Evolutionary conservation across 495 filamentous ascomycete genomes (phyloP).

Genomic region (Penicillium fimorum): DNA sequence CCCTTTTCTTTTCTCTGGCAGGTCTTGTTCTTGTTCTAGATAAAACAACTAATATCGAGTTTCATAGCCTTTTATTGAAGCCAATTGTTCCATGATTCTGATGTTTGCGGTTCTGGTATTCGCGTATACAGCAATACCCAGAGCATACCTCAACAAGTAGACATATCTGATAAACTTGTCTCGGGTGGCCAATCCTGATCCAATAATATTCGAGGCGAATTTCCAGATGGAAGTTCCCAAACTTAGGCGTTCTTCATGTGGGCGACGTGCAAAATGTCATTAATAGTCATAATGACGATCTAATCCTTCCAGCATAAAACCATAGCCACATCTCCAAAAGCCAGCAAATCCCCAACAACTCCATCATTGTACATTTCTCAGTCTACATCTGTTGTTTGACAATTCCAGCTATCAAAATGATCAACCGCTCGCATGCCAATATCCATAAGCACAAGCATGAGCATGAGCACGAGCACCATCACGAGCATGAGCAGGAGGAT

Average conservation of each 20-base stretch:
- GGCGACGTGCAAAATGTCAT: constrained; percentile 4
- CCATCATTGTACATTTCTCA: not conserved
- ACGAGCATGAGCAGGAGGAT: not conserved
- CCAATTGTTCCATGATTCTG: not conserved
- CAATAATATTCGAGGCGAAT: not conserved
- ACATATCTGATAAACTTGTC: not conserved
- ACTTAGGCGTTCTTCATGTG: not conserved
- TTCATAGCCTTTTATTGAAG: not conserved
- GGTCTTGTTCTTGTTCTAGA: not conserved
- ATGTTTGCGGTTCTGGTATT: too few species aligned
- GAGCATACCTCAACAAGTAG: not conserved
- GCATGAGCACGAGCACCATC: not conserved
- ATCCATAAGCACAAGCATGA: not conserved
- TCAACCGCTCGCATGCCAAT: not conserved
- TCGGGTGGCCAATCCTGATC: not conserved
- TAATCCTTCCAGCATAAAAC: not conserved
- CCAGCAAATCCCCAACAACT: not conserved
- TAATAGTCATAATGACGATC: constrained; percentile 8
- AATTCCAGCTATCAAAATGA: not conserved
- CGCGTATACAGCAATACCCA: not conserved
- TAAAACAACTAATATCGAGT: not conserved
- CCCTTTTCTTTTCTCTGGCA: not conserved
- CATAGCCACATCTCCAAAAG: not conserved
- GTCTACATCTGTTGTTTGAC: not conserved
- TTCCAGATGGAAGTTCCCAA: not conserved